Evolutionary conservation across 352 stramenopile species (phyloP).

Genomic region (Globisporangium polare): DNA sequence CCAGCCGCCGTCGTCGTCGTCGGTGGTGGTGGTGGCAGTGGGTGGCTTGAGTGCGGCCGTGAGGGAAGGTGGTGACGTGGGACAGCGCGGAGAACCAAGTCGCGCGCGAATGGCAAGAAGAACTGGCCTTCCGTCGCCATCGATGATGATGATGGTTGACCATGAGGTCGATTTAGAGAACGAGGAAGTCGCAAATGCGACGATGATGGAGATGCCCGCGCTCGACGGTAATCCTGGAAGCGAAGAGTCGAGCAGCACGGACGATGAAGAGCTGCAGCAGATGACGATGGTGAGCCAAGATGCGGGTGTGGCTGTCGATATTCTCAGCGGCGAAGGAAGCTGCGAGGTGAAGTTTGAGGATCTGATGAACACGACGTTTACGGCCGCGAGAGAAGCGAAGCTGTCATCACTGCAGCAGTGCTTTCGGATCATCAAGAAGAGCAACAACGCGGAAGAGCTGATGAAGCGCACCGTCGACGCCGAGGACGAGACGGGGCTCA

Average conservation of each 20-base stretch:
- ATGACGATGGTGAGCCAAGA: slow-evolving; percentile 59
- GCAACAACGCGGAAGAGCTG: slow-evolving; percentile 38
- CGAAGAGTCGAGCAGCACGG: slow-evolving; percentile 72
- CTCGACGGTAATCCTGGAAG: slow-evolving; percentile 18
- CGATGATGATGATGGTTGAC: slow-evolving; percentile 1
- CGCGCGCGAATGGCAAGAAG: not conserved
- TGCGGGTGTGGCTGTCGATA: slow-evolving; percentile 17
- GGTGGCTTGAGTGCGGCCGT: not conserved
- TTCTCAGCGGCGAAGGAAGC: slow-evolving; percentile 25
- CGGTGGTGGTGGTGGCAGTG: too few species aligned
- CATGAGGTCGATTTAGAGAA: slow-evolving; percentile 12
- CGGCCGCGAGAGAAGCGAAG: slow-evolving; percentile 50
- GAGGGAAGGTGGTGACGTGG: not conserved
- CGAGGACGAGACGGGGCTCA: slow-evolving; percentile 80
- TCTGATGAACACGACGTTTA: slow-evolving; percentile 53
- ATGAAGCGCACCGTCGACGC: slow-evolving; percentile 45
- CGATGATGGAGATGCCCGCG: slow-evolving; percentile 11
- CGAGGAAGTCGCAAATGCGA: slow-evolving; percentile 17
- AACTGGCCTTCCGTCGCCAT: not conserved
- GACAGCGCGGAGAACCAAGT: not conserved
- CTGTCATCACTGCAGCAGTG: slow-evolving; percentile 48
- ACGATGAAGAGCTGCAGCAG: slow-evolving; percentile 75
- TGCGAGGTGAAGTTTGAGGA: slow-evolving; percentile 63
- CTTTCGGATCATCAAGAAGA: slow-evolving; percentile 54
- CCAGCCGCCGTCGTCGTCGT: not conserved